Percentiles rank a stretch among this genome's conserved stretches.
Conservation (phyloP, 169 alveolate species). For the Plasmodium falciparum region DNA sequence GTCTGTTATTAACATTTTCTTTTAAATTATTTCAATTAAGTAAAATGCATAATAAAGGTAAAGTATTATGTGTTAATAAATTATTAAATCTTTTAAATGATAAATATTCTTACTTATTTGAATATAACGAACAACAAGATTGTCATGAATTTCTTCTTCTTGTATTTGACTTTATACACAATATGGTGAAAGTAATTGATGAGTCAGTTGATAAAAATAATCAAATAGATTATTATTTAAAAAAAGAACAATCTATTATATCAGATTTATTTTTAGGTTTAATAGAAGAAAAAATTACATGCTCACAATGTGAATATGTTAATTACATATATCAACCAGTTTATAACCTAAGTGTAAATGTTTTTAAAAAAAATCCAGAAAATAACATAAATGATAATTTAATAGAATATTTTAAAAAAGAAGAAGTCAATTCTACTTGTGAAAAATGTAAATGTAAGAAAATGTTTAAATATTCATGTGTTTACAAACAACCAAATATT, state of each 20-base stretch:
- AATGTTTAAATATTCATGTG: slow-evolving; percentile 55
- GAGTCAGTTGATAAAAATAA: slow-evolving; percentile 52
- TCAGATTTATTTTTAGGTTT: slow-evolving; percentile 66
- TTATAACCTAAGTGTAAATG: slow-evolving; percentile 65
- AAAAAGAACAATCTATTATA: slow-evolving; percentile 58
- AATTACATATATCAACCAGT: slow-evolving; percentile 62
- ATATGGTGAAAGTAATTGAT: slow-evolving; percentile 66
- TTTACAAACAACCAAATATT: slow-evolving; percentile 58
- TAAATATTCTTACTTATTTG: slow-evolving; percentile 60
- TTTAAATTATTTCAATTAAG: slow-evolving; percentile 52
- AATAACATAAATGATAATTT: slow-evolving; percentile 72
- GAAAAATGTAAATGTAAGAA: slow-evolving; percentile 70
- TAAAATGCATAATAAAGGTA: slow-evolving; percentile 56
- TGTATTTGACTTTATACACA: slow-evolving; percentile 56
- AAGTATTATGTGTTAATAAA: slow-evolving; percentile 37
- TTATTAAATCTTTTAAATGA: slow-evolving; percentile 55
- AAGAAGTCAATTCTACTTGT: slow-evolving; percentile 73
- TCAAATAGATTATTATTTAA: slow-evolving; percentile 47
- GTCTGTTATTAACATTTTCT: slow-evolving; percentile 30
- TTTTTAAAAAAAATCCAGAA: slow-evolving; percentile 69
- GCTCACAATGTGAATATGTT: slow-evolving; percentile 63
- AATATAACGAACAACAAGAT: slow-evolving; percentile 72
- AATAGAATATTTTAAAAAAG: slow-evolving; percentile 63
- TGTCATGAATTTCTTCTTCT: slow-evolving; percentile 72
- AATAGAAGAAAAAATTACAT: slow-evolving; percentile 73